Conservation (phyloP, 495 filamentous ascomycete genomes). For the Lasiosphaeria ovina region DNA sequence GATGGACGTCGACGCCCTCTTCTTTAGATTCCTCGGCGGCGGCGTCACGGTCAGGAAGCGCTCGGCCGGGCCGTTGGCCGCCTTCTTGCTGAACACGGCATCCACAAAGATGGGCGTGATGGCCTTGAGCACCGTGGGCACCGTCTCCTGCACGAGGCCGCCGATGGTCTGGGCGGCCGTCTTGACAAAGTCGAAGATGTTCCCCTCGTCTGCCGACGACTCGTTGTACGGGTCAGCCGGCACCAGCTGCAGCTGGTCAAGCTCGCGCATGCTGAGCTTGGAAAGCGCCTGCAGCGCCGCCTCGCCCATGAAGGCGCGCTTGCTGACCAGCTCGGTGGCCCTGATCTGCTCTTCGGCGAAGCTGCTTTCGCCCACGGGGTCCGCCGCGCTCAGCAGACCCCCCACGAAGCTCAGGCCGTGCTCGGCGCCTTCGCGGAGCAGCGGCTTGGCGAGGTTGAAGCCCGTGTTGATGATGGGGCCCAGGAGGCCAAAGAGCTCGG, state of each 20-base stretch:
- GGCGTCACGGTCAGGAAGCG: background rate
- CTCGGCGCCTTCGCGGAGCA: conserved; percentile 7
- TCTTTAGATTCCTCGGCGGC: background rate
- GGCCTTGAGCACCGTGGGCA: conserved; percentile 13
- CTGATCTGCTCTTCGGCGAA: conserved; percentile 5
- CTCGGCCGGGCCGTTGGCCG: background rate
- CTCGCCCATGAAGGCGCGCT: conserved; percentile 39
- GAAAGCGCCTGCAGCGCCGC: conserved; percentile 37
- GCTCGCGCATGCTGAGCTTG: conserved; percentile 25
- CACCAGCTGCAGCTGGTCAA: conserved; percentile 14
- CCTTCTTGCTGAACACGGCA: background rate
- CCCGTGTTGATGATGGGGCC: conserved; percentile 11
- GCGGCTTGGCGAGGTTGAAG: conserved; percentile 9
- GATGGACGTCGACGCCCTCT: background rate
- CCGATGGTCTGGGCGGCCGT: conserved; percentile 22
- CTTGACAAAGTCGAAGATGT: conserved; percentile 29
- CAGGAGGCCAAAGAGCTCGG: conserved; percentile 11
- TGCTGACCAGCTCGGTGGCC: conserved; percentile 18
- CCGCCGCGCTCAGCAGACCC: background rate
- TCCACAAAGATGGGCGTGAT: conserved; percentile 8
- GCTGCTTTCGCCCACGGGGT: background rate
- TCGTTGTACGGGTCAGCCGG: conserved; percentile 2
- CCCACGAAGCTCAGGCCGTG: background rate
- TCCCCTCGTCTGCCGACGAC: conserved; percentile 8
- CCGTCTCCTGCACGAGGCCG: conserved; percentile 5